Evolutionary conservation across 1,139 yeast species (phyloP).

Genomic region (Diutina ranongensis): DNA sequence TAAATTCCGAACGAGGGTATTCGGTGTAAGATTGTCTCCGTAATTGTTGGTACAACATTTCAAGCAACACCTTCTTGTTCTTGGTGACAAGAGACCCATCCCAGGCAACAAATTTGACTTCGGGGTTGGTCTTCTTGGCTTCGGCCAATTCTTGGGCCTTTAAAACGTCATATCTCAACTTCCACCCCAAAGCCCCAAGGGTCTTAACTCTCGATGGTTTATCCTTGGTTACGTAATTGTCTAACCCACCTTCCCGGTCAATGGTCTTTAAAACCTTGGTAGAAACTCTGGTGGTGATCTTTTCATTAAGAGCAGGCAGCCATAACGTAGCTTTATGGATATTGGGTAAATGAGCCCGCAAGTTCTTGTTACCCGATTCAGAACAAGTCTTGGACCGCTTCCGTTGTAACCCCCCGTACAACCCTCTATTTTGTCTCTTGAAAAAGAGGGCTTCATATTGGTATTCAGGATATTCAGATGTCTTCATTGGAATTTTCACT

Average conservation of each 20-base stretch:
- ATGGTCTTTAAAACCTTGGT: conserved; percentile 78
- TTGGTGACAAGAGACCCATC: neutral
- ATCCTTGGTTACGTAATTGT: conserved; percentile 74
- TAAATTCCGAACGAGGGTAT: conserved; percentile 23
- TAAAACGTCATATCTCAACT: conserved; percentile 64
- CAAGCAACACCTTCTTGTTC: conserved; percentile 1
- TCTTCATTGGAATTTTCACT: neutral
- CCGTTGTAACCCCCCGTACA: conserved; percentile 81
- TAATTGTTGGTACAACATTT: neutral
- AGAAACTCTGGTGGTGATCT: conserved; percentile 51
- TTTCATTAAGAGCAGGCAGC: conserved; percentile 64
- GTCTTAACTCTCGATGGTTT: conserved; percentile 85
- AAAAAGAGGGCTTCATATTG: conserved; percentile 68
- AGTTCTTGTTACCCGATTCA: conserved; percentile 61
- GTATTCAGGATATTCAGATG: conserved; percentile 55
- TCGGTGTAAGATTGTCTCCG: neutral
- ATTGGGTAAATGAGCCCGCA: conserved; percentile 76
- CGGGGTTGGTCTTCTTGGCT: conserved; percentile 6
- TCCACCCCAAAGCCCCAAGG: conserved; percentile 88
- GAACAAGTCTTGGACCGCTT: conserved; percentile 70
- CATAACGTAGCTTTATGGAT: conserved; percentile 59
- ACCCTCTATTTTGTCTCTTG: conserved; percentile 79
- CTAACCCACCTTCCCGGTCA: conserved; percentile 89
- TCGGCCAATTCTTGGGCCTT: conserved; percentile 18
- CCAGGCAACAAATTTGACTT: neutral